A percentile compares a stretch with the other conserved stretches of the same genome.
phyloP scores from a whole-genome alignment of 1,284 basidiomycete genomes.

The Xerocomus cyaneibrunnescens region DNA sequence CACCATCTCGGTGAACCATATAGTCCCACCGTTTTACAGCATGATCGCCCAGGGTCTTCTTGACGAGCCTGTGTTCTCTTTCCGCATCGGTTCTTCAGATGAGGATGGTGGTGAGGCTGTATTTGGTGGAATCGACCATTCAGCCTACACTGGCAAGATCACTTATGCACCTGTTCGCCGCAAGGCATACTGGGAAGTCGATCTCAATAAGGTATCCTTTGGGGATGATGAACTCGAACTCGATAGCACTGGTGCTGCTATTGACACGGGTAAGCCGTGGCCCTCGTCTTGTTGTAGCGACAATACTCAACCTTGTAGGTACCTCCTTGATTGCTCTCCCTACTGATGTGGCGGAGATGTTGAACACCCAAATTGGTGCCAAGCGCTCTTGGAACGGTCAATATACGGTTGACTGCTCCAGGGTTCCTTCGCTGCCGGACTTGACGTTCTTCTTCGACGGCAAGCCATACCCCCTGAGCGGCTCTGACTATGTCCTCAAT shows the following conservation, averaged over 20 bases:
- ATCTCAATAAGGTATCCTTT: slow-evolving; percentile 83
- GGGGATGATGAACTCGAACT: slow-evolving; percentile 85
- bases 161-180: slow-evolving; percentile 90
- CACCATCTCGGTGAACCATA: slow-evolving; percentile 94
- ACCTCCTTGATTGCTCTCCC: slow-evolving; percentile 92
- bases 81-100: slow-evolving; percentile 89
- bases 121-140: slow-evolving; percentile 89
- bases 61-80: slow-evolving; percentile 89
- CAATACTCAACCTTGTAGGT: slow-evolving; percentile 43
- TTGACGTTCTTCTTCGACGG: slow-evolving; percentile 85
- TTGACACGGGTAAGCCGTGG: slow-evolving; percentile 78
- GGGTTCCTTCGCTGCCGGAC: slow-evolving; percentile 82
- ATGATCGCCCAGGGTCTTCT: slow-evolving; percentile 88
- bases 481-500: slow-evolving; percentile 86
- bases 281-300: background rate
- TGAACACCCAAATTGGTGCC: slow-evolving; percentile 95
- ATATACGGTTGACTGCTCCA: slow-evolving; percentile 89
- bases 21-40: slow-evolving; percentile 93
- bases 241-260: slow-evolving; percentile 92
- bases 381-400: slow-evolving; percentile 94
- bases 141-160: slow-evolving; percentile 82
- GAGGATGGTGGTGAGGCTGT: slow-evolving; percentile 90
- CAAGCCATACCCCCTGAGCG: slow-evolving; percentile 78
- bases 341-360: slow-evolving; percentile 94
- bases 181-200: slow-evolving; percentile 99